These are phyloP conservation scores for Solanum hybrid DNA, from an alignment of 305 asterid genomes.

Conservation along the genomic window DNA sequence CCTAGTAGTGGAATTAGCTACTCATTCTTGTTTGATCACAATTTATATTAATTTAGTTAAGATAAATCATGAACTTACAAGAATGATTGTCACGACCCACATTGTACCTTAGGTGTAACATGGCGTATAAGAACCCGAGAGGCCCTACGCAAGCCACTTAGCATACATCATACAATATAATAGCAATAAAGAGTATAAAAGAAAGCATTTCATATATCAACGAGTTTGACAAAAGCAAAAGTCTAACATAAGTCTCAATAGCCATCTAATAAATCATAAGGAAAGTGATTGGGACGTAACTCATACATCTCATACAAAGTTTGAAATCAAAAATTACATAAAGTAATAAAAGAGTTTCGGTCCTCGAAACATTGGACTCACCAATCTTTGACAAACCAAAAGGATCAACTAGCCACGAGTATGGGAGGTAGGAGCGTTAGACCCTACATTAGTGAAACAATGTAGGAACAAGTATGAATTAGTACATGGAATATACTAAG, in stretches of 20 bases:
- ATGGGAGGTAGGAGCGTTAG: background rate
- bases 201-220: background rate
- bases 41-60: too few species aligned
- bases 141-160: background rate
- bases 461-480: too few species aligned
- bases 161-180: background rate
- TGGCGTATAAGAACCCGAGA: background rate
- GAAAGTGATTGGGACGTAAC: too few species aligned
- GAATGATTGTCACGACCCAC: too few species aligned
- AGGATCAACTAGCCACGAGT: background rate
- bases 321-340: background rate
- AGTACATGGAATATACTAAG: background rate
- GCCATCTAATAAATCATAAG: background rate
- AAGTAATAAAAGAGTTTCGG: too few species aligned
- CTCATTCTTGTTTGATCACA: background rate
- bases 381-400: background rate
- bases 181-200: too few species aligned
- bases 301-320: background rate
- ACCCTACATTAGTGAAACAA: background rate
- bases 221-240: background rate
- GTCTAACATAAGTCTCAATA: background rate
- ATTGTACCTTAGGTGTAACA: background rate
- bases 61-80: background rate
- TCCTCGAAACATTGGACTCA: background rate
- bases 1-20: background rate